Conservation (phyloP, 768 basidiomycete genomes). For the Gautieria morchelliformis region DNA sequence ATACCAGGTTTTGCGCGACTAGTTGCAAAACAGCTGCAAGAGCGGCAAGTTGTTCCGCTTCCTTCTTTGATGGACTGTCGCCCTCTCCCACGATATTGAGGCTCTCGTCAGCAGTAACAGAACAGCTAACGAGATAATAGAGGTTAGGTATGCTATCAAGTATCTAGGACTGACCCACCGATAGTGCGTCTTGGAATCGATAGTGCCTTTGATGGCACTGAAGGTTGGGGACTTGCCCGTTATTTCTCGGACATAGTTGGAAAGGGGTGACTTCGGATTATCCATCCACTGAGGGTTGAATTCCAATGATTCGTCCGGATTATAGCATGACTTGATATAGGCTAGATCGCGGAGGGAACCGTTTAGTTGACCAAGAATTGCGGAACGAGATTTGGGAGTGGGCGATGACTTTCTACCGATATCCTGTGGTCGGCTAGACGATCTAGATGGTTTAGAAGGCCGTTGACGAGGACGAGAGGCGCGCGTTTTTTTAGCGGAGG, state of each 20-base stretch:
- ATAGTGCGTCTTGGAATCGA: not conserved
- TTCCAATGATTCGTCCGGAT: not conserved
- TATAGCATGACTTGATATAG: slow-evolving; percentile 2
- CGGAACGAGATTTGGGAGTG: not conserved
- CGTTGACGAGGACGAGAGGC: not conserved
- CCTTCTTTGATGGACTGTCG: slow-evolving; percentile 46
- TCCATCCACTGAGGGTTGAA: slow-evolving; percentile 4
- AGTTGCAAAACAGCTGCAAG: slow-evolving; percentile 68
- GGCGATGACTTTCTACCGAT: not conserved
- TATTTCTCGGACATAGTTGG: not conserved
- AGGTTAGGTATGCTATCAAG: not conserved
- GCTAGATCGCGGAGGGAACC: slow-evolving; percentile 4
- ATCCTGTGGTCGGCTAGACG: not conserved
- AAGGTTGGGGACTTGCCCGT: not conserved
- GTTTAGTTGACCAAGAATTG: not conserved
- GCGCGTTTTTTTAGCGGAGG: not conserved
- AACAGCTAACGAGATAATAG: slow-evolving; percentile 15
- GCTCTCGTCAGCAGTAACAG: slow-evolving; percentile 17
- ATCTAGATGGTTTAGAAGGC: not conserved
- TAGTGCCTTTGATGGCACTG: not conserved
- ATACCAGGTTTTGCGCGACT: slow-evolving; percentile 50
- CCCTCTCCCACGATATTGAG: slow-evolving; percentile 46
- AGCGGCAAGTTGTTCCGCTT: slow-evolving; percentile 68
- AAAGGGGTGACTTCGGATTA: not conserved
- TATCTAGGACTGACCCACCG: not conserved